Base-by-base conservation (phyloP, 331 rosid species). In the Prunus yedoensis region DNA sequence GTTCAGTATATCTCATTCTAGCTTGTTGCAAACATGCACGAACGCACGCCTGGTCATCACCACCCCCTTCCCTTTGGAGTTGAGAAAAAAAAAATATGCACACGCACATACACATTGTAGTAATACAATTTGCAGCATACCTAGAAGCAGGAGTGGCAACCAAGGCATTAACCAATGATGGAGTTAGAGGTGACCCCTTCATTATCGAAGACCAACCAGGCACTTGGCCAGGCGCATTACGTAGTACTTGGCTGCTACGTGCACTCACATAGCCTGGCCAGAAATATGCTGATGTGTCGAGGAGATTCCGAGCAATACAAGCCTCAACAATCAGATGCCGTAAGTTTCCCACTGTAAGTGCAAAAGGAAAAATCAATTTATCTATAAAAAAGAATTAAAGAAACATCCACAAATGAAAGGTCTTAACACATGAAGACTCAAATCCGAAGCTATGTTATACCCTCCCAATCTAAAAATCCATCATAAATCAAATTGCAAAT, bases 251-350 rank as follows among this genome's bases (percentile, higher is more conserved):
- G 77, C 76, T 90, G 83, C 75, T 81, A 81, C 82, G 76, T 52
- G 79, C 83, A 83, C 77, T 86, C 78, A 85, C 95, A 85, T 94
- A 94, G 64, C 99, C 97, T 81, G 93, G 96, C 98, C 98, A 94
- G 69, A 83, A 88, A 78, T 92, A 95, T 54, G 92, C 97, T 17
- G 99, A 84, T 60, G 96, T 92, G 59, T 92, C 97, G 38, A 95
- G 81, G 68, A 95, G 81, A 65, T 90, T 87, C 80, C 97, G 88
- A n/a, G 96, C 96, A 74, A 92, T 95, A 80, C 96, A 92, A 66
- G 99, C 95, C 87, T 95, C 99, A 49, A 95, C 89, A 69, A 94
- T 91, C 77, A 94, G 89, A 89, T 91, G 99, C 7, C 92, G 79
- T 85, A 92, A 77, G 87, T 94, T 94, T 73, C 99, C 99, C 78